Conservation (phyloP, 2,329 filamentous ascomycete species). For the Fusarium equiseti region DNA sequence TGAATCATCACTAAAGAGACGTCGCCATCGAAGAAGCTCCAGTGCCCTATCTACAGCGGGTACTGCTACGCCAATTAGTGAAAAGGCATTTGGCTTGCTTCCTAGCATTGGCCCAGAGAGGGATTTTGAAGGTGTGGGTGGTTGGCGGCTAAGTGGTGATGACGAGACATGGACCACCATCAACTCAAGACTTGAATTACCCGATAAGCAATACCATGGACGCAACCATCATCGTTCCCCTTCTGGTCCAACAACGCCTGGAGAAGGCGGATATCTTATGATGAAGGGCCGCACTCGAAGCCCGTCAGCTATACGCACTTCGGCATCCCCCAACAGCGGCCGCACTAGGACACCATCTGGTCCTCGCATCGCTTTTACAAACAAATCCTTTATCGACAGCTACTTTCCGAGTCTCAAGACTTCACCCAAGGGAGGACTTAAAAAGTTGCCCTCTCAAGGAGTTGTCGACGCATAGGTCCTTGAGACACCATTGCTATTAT, state of each 20-base stretch:
- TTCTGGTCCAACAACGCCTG: slow-evolving; percentile 56
- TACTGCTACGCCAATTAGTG: slow-evolving; percentile 51
- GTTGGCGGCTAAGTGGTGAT: slow-evolving; percentile 63
- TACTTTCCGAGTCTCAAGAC: slow-evolving; percentile 57
- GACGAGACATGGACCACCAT: slow-evolving; percentile 65
- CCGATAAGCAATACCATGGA: slow-evolving; percentile 55
- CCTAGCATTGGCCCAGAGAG: slow-evolving; percentile 64
- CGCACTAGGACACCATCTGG: slow-evolving; percentile 62
- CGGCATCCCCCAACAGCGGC: slow-evolving; percentile 60
- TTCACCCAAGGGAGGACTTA: slow-evolving; percentile 50
- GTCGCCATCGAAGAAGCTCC: slow-evolving; percentile 52
- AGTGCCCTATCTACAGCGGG: slow-evolving; percentile 52
- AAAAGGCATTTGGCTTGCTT: slow-evolving; percentile 56
- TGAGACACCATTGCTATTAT: background rate
- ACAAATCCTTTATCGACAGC: slow-evolving; percentile 51
- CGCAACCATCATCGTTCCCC: slow-evolving; percentile 60
- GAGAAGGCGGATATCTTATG: slow-evolving; percentile 58
- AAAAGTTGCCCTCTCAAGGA: slow-evolving; percentile 43
- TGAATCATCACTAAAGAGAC: slow-evolving; percentile 40
- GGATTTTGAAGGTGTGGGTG: slow-evolving; percentile 71
- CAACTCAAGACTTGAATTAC: slow-evolving; percentile 64
- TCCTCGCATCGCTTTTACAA: slow-evolving; percentile 50
- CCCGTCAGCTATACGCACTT: slow-evolving; percentile 48
- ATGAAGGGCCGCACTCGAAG: slow-evolving; percentile 57
- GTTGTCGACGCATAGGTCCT: slow-evolving; percentile 36